These are phyloP conservation scores for Populus pruinosa DNA, from an alignment of 345 rosid genomes.

Conservation along the genomic window DNA sequence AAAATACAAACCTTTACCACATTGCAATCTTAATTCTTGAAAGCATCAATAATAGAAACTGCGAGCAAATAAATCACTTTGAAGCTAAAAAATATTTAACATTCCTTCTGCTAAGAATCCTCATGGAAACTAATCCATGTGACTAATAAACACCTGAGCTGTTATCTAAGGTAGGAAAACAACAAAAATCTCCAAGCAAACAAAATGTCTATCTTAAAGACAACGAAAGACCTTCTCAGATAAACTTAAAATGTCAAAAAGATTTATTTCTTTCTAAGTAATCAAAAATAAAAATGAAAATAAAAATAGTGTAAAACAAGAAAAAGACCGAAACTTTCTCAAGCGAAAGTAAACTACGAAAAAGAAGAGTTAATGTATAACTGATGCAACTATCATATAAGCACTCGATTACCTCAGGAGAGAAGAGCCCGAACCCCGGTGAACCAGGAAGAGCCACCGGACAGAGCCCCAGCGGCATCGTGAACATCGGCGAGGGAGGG, in stretches of 20 bases:
- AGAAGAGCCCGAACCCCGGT: constrained; percentile 51
- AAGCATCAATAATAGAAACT: neutral
- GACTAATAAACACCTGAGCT: neutral
- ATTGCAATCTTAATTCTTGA: neutral
- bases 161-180: neutral
- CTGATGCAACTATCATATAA: neutral
- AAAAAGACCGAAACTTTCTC: neutral
- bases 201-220: too few relatives aligned
- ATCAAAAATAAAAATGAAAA: neutral
- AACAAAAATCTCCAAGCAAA: neutral
- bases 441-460: constrained; percentile 61
- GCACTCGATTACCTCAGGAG: constrained; percentile 54
- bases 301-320: neutral
- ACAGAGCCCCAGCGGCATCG: constrained; percentile 49
- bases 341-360: neutral
- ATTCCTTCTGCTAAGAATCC: neutral
- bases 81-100: neutral
- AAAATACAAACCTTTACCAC: neutral
- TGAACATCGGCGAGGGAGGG: constrained; percentile 46
- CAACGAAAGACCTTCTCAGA: too few relatives aligned
- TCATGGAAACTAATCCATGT: neutral
- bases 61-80: neutral
- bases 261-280: neutral
- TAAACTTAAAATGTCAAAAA: neutral
- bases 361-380: neutral